These are phyloP conservation scores for Datura wrightii DNA, from an alignment of 257 asterid species.

Conservation along the genomic window DNA sequence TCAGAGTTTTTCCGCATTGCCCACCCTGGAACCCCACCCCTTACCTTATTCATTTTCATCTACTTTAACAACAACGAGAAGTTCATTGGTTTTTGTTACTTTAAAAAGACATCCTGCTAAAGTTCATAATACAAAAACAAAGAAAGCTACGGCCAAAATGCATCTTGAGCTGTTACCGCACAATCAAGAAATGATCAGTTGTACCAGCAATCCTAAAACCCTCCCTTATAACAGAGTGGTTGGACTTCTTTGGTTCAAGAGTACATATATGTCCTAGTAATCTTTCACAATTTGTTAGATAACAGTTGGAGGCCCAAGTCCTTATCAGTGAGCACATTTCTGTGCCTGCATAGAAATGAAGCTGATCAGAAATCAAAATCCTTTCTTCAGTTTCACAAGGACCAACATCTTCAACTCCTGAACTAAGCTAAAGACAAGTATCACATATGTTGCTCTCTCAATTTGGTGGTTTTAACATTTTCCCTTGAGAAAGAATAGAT, in stretches of 20 bases:
- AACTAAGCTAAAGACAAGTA: not conserved
- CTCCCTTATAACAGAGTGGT: not conserved
- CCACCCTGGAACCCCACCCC: not conserved
- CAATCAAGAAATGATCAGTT: not conserved
- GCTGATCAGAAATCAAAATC: not conserved
- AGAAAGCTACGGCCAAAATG: not conserved
- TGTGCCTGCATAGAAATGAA: not conserved
- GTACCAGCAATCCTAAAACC: not conserved
- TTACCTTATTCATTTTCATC: not conserved
- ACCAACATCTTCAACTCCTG: not conserved
- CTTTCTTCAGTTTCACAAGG: not conserved
- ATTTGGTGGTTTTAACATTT: not conserved
- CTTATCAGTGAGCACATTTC: not conserved
- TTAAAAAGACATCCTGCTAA: not conserved
- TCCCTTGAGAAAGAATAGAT: not conserved
- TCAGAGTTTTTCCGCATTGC: not conserved
- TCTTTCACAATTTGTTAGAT: not conserved
- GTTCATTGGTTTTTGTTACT: not conserved
- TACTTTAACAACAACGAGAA: not conserved
- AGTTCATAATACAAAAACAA: not conserved
- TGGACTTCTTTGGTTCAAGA: conserved; percentile 8
- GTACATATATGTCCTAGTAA: not conserved
- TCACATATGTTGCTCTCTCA: not conserved
- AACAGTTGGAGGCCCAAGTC: not conserved
- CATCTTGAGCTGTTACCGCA: not conserved